Percentiles rank a stretch among this genome's conserved stretches.
phyloP scores from a whole-genome alignment of 805 yeast species.

The Cephaloascus albidus region DNA sequence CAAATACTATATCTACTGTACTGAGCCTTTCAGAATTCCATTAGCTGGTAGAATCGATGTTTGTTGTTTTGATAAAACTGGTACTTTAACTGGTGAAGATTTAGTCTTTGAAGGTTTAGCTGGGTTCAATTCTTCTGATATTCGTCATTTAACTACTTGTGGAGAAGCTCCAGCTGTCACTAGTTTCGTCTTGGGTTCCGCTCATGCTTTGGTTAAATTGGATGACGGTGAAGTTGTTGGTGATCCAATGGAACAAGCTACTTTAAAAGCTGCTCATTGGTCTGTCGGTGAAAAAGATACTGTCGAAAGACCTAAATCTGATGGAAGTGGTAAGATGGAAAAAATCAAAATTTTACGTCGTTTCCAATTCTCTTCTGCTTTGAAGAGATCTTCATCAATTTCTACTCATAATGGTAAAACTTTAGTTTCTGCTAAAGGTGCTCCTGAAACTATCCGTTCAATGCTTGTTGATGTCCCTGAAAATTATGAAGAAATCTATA shows the following conservation, averaged over 20 bases:
- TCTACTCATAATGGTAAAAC: conserved; percentile 47
- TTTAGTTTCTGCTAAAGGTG: conserved; percentile 90
- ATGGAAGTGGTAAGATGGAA: conserved; percentile 18
- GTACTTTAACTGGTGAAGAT: conserved; percentile 96
- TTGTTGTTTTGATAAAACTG: conserved; percentile 97
- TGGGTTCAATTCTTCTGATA: conserved; percentile 50
- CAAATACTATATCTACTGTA: conserved; percentile 86
- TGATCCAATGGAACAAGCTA: conserved; percentile 98
- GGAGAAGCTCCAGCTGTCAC: conserved; percentile 65
- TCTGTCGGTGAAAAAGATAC: conserved; percentile 67
- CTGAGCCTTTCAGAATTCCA: conserved; percentile 97
- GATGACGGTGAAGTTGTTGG: conserved; percentile 98
- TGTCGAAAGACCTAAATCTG: conserved; percentile 33
- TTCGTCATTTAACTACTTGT: conserved; percentile 43
- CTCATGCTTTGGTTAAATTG: conserved; percentile 88
- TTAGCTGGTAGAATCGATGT: conserved; percentile 97
- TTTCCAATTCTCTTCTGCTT: conserved; percentile 93
- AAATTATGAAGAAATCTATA: conserved; percentile 72
- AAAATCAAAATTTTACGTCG: conserved; percentile 76
- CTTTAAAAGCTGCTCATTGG: conserved; percentile 85
- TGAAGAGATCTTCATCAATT: conserved; percentile 89
- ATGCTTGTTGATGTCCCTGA: conserved; percentile 68
- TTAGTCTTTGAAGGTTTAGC: conserved; percentile 94
- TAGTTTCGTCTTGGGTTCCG: conserved; percentile 75
- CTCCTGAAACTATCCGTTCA: conserved; percentile 87